Evolutionary conservation across 495 filamentous ascomycete species (phyloP).

Genomic region (Penicillium angulare): DNA sequence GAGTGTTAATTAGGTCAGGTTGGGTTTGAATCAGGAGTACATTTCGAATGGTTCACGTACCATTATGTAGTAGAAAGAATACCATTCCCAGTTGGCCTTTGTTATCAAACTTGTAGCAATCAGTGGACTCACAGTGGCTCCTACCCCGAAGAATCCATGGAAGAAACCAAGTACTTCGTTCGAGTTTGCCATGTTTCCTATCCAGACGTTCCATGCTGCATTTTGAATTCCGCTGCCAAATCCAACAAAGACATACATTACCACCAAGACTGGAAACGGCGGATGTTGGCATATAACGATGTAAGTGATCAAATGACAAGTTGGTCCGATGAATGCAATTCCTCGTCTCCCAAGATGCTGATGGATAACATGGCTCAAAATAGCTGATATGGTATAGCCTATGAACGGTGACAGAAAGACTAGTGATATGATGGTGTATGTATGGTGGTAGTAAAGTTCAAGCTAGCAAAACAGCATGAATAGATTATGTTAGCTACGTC

Average conservation of each 20-base stretch:
- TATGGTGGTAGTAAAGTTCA: slow-evolving; percentile 53
- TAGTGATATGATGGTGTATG: slow-evolving; percentile 54
- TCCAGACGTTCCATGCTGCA: slow-evolving; percentile 61
- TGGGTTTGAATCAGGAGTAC: no score
- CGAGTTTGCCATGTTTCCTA: slow-evolving; percentile 55
- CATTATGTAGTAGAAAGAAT: slow-evolving; percentile 59
- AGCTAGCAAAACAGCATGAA: no score
- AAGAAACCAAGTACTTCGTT: slow-evolving; percentile 56
- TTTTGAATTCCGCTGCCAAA: slow-evolving; percentile 57
- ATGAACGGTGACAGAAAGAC: slow-evolving; percentile 59
- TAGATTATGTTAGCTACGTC: no score
- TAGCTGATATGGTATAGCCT: slow-evolving; percentile 52
- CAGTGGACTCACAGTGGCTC: slow-evolving; percentile 52
- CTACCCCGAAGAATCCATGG: slow-evolving; percentile 58
- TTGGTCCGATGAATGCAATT: slow-evolving; percentile 62
- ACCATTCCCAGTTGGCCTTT: slow-evolving; percentile 50
- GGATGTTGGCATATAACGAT: slow-evolving; percentile 54
- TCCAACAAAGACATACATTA: slow-evolving; percentile 54
- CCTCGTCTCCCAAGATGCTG: slow-evolving; percentile 66
- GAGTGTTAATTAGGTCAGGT: neutral
- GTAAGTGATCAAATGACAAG: slow-evolving; percentile 59
- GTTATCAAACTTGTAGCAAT: slow-evolving; percentile 56
- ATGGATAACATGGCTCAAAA: slow-evolving; percentile 54
- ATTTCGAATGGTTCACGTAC: slow-evolving; percentile 21
- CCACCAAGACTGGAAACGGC: slow-evolving; percentile 54